Evolutionary conservation across 371 early-diverging fungal species (phyloP).

Genomic region (Rhizopus microsporus): DNA sequence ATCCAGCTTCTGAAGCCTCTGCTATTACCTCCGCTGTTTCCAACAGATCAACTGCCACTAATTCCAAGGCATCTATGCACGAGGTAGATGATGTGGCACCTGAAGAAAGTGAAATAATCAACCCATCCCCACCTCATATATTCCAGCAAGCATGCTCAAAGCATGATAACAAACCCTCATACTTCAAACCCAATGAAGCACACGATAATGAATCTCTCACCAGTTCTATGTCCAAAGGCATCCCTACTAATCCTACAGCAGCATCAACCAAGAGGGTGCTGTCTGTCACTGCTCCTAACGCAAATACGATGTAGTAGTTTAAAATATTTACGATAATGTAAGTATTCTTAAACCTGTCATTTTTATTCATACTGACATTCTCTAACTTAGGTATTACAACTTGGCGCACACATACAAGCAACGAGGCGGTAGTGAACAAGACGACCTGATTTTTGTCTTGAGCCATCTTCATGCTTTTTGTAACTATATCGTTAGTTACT

Average conservation of each 20-base stretch:
- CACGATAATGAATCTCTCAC: neutral
- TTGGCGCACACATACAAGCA: slow-evolving; percentile 37
- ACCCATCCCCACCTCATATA: slow-evolving; percentile 19
- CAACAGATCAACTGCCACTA: too few species aligned
- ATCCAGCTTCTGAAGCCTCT: neutral
- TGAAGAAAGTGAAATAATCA: slow-evolving; percentile 30
- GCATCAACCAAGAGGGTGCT: neutral
- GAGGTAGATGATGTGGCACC: slow-evolving; percentile 16
- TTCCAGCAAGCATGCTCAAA: neutral
- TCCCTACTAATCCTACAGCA: neutral
- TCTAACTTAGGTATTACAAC: slow-evolving; percentile 29
- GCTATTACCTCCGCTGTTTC: too few species aligned
- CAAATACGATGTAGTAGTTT: slow-evolving; percentile 33
- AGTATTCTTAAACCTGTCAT: slow-evolving; percentile 1
- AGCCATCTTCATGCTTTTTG: slow-evolving; percentile 39
- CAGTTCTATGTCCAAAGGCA: neutral
- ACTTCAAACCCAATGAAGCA: neutral
- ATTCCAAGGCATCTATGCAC: neutral
- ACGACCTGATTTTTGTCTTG: slow-evolving; percentile 23
- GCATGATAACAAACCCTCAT: neutral
- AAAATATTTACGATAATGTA: slow-evolving; percentile 35
- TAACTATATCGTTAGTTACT: slow-evolving; percentile 40
- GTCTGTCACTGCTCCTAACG: slow-evolving; percentile 28
- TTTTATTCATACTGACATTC: neutral
- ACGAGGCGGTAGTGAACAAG: slow-evolving; percentile 29